phyloP scores from a whole-genome alignment of 495 filamentous ascomycete species.

The Neurospora sp. region DNA sequence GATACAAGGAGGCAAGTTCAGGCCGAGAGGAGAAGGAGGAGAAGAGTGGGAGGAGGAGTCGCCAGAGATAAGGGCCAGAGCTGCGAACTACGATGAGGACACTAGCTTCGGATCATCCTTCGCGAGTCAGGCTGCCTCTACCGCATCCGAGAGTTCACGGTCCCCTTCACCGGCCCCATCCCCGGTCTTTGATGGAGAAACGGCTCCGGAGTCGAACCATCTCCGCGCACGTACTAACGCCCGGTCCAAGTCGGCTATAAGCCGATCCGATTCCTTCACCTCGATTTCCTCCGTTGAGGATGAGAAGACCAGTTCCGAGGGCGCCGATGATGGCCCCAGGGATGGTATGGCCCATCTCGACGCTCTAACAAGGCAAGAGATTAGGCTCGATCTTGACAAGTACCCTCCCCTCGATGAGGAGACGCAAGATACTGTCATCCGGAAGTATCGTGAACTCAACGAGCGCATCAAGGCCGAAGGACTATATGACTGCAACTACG shows the following conservation, averaged over 20 bases:
- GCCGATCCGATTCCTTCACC: slow-evolving; percentile 27
- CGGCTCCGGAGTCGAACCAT: slow-evolving; percentile 16
- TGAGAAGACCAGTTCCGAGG: slow-evolving; percentile 23
- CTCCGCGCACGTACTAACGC: slow-evolving; percentile 13
- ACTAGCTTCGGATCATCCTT: slow-evolving; percentile 7
- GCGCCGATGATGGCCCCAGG: slow-evolving; percentile 23
- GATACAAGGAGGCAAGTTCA: slow-evolving; percentile 84
- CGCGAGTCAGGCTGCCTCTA: slow-evolving; percentile 24
- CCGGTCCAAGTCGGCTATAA: slow-evolving; percentile 8
- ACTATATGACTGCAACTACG: slow-evolving; percentile 81
- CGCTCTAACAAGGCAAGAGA: slow-evolving; percentile 61
- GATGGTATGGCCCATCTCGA: slow-evolving; percentile 56
- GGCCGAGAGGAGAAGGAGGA: slow-evolving; percentile 33
- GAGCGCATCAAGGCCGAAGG: slow-evolving; percentile 60
- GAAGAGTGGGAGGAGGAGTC: slow-evolving; percentile 30
- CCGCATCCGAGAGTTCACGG: slow-evolving; percentile 22
- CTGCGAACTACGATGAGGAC: not conserved
- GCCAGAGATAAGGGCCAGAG: slow-evolving; percentile 26
- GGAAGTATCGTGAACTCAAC: slow-evolving; percentile 68
- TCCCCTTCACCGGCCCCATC: slow-evolving; percentile 41
- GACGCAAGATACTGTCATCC: slow-evolving; percentile 69
- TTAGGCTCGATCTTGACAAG: slow-evolving; percentile 64
- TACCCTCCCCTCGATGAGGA: slow-evolving; percentile 70
- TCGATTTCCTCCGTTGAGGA: slow-evolving; percentile 36
- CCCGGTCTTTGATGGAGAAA: slow-evolving; percentile 50